Conservation (phyloP, 75 land plant genomes). For the Adiantum capillusveneris region DNA sequence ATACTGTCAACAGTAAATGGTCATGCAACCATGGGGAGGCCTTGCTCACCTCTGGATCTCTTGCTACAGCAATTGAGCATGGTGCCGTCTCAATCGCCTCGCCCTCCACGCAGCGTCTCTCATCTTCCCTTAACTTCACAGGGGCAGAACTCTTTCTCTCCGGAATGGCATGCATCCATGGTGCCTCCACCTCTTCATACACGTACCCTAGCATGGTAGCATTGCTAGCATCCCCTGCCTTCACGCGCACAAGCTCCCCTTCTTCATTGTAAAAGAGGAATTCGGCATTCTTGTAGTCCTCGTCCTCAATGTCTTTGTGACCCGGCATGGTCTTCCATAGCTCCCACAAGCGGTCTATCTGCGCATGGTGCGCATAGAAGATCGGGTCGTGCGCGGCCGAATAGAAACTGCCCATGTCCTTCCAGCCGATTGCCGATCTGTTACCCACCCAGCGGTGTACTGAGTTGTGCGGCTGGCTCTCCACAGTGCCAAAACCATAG, state of each 20-base stretch:
- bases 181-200: slow-evolving; percentile 32
- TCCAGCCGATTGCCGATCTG: not conserved
- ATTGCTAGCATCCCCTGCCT: slow-evolving; percentile 5
- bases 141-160: not conserved
- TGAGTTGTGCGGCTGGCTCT: slow-evolving; percentile 9
- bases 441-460: slow-evolving; percentile 14
- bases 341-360: slow-evolving; percentile 8
- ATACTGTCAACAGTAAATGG: too few species aligned
- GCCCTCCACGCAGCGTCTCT: too few species aligned
- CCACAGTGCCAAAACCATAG: slow-evolving; percentile 6
- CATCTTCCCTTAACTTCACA: slow-evolving; percentile 7
- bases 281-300: slow-evolving; percentile 7
- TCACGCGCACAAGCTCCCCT: slow-evolving; percentile 5
- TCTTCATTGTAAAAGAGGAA: slow-evolving; percentile 13
- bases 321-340: slow-evolving; percentile 11
- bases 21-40: too few species aligned
- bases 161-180: slow-evolving; percentile 36
- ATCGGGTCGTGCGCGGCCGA: slow-evolving; percentile 10
- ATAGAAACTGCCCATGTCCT: slow-evolving; percentile 9
- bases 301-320: slow-evolving; percentile 3
- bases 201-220: slow-evolving; percentile 24
- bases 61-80: too few species aligned
- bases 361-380: slow-evolving; percentile 16
- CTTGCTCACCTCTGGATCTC: too few species aligned
- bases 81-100: too few species aligned